Base-by-base conservation (phyloP, 257 asterid genomes). In the Nicotiana sylvestris region DNA sequence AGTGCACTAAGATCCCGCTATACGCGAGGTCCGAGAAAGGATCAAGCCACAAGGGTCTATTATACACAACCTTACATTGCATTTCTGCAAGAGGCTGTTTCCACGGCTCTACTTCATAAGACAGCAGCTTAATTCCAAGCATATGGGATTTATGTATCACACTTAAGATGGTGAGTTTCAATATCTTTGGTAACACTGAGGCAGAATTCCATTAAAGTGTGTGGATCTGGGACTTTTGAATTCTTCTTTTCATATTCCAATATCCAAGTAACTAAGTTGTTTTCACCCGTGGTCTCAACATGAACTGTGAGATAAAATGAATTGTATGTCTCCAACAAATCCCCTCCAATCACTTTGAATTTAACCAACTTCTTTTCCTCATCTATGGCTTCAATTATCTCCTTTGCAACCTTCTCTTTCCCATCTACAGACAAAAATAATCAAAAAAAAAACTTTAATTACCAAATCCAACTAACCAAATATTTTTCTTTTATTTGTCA, bases 241-340 rank as follows among this genome's bases (percentile, higher is more conserved):
- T 78, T 35, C 3, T 17, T 4, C 65, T 82, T 85, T 70, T 82
- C 88, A 37, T 77, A 77, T 29, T 82, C 85, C 32, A 82, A 12
- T 3, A 83, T 85, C 87, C 85, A 85, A 5, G 85, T 66, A 2
- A 85, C 87, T 16, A 81, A 25, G 49, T 58, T 78, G 27, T n/a
- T 69, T 18, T 53, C 62, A 16, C 81, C 85, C 1, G 12, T 27
- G 1, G 78, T 49, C 1, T 85, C 88, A 21, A 85, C 85, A 51
- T 85, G 85, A 5, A 85, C 85, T 9, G 70, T 82, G 17, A 33
- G 0, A 0, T 13, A 10, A 58, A 85, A 82, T 12, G 67, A 18
- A 11, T 85, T 85, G 78, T 85, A 85, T 0, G 16, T 3, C 60
- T 85, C 85, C 78, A 77, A 16, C 2, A 85, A 4, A 61, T 85